Evolutionary conservation across 2,329 filamentous ascomycete species (phyloP).

Genomic region (Pseudocercospora fijiensis): DNA sequence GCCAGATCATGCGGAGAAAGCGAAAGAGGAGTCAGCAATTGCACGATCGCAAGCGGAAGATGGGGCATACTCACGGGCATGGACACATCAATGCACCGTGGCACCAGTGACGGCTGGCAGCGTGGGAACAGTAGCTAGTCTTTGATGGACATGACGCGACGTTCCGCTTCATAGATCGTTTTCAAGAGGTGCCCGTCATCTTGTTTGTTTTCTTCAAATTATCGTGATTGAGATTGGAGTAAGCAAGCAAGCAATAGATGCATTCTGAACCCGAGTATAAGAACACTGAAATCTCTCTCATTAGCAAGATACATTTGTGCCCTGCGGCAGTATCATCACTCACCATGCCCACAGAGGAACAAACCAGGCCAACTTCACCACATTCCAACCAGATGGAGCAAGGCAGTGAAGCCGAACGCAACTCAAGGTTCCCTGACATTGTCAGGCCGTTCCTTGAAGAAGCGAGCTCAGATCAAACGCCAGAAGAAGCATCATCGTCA

Average conservation of each 20-base stretch:
- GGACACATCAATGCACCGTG: neutral
- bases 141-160: neutral
- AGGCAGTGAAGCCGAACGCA: neutral
- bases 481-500: neutral
- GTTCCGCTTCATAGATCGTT: neutral
- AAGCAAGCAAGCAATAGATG: neutral
- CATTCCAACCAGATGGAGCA: neutral
- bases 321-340: neutral
- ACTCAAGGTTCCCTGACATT: neutral
- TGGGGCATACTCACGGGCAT: neutral
- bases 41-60: neutral
- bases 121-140: neutral
- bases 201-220: neutral
- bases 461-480: neutral
- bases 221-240: neutral
- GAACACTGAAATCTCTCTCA: neutral
- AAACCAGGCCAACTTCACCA: neutral
- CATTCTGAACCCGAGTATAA: neutral
- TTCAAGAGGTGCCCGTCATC: neutral
- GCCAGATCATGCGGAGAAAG: slow-evolving; percentile 33
- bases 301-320: neutral
- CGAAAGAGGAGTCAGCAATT: neutral
- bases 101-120: neutral
- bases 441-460: neutral
- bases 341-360: neutral